Evolutionary conservation across 768 basidiomycete genomes (phyloP).

Genomic region (Neoboletus magnificus): DNA sequence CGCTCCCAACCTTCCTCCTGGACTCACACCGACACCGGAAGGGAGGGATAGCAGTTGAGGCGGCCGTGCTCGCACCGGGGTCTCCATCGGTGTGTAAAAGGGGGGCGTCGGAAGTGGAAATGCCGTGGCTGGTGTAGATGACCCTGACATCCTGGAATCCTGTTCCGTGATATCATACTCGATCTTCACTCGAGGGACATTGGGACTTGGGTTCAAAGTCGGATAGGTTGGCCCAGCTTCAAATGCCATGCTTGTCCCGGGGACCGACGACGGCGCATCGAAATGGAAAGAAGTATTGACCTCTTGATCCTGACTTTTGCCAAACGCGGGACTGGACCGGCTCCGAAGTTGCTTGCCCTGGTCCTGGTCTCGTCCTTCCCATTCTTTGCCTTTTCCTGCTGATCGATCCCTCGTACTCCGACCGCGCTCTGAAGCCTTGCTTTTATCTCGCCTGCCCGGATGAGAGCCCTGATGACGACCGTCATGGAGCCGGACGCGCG

Average conservation of each 20-base stretch:
- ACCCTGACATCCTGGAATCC: conserved; percentile 18
- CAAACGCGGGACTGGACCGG: conserved; percentile 19
- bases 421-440: conserved; percentile 16
- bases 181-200: conserved; percentile 20
- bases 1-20: conserved; percentile 6
- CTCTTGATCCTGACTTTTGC: not conserved
- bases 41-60: conserved; percentile 4
- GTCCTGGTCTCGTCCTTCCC: conserved; percentile 9
- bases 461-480: conserved; percentile 35
- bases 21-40: not conserved
- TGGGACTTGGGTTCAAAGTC: not conserved
- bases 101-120: conserved; percentile 22
- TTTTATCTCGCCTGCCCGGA: conserved; percentile 20
- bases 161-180: conserved; percentile 23
- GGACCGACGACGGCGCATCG: conserved; percentile 2
- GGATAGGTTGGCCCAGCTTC: not conserved
- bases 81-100: conserved; percentile 30
- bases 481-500: conserved; percentile 70
- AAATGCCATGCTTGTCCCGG: not conserved
- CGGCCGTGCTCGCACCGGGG: conserved; percentile 12
- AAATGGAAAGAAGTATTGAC: conserved; percentile 1
- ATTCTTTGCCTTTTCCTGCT: conserved; percentile 2
- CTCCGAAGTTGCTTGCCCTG: conserved; percentile 17
- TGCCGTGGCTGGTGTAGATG: conserved; percentile 21
- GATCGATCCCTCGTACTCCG: conserved; percentile 10